A percentile compares a stretch with the other conserved stretches of the same genome.
Conservation (phyloP, 1,139 yeast genomes). For the Yamadazyma mexicana region DNA sequence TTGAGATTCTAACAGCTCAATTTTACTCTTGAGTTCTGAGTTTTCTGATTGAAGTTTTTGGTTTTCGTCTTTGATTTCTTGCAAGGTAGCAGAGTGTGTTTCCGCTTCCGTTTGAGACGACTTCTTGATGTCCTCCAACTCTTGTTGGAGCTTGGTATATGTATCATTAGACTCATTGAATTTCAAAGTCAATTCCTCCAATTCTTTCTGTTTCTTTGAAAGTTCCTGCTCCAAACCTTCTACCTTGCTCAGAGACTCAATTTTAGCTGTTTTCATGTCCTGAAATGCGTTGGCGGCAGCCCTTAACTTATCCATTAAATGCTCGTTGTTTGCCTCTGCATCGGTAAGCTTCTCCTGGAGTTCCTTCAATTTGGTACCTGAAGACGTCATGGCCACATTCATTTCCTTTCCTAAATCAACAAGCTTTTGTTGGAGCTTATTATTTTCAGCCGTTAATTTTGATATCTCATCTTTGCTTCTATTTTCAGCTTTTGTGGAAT, state of each 20-base stretch:
- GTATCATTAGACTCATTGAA: constrained; percentile 2
- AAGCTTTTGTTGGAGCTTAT: constrained; percentile 17
- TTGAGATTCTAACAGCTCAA: constrained; percentile 4
- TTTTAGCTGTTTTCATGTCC: constrained; percentile 32
- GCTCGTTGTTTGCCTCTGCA: constrained; percentile 35
- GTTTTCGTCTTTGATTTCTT: constrained; percentile 2
- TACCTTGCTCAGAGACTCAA: constrained; percentile 13
- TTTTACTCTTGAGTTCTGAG: constrained; percentile 4
- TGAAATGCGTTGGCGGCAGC: constrained; percentile 49
- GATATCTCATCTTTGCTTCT: constrained; percentile 26
- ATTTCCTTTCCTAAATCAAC: constrained; percentile 18
- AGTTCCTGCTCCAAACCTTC: constrained; percentile 2
- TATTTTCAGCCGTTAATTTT: constrained; percentile 22
- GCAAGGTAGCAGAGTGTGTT: not conserved
- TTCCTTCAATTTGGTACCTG: constrained; percentile 19
- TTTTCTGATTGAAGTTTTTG: constrained; percentile 3
- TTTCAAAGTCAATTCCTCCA: not conserved
- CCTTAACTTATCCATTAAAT: constrained; percentile 44
- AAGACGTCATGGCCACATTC: constrained; percentile 13
- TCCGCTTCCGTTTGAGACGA: not conserved
- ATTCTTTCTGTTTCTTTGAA: constrained; percentile 2
- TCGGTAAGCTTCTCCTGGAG: constrained; percentile 26
- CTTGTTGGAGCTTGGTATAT: constrained; percentile 5
- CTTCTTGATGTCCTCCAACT: constrained; percentile 4
- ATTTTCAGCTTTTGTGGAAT: constrained; percentile 20